A percentile compares a stretch with the other conserved stretches of the same genome.
Evolutionary conservation across 441 rosid species (phyloP).

Genomic region (Lepidium campestre): DNA sequence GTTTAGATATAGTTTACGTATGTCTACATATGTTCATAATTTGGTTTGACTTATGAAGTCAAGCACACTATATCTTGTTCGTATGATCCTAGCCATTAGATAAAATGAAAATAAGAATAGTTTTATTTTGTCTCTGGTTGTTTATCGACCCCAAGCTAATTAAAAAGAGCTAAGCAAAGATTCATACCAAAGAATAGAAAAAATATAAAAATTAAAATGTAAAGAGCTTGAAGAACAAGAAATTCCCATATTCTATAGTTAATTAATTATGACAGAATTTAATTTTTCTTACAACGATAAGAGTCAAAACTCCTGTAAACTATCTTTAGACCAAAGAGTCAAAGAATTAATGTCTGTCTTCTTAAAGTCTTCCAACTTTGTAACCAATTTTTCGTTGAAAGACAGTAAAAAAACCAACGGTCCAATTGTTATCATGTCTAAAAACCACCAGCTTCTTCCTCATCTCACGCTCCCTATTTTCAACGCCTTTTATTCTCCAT

Average conservation of each 20-base stretch:
- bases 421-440: conserved; percentile 16
- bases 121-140: neutral
- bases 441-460: conserved; percentile 22
- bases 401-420: conserved; percentile 23
- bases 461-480: conserved; percentile 15
- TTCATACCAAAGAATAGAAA: neutral
- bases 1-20: conserved; percentile 10
- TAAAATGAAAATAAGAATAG: neutral
- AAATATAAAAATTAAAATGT: neutral
- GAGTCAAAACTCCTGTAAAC: neutral
- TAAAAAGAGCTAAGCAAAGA: no score
- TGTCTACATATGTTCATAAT: neutral
- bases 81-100: neutral
- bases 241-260: neutral
- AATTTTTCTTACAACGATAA: neutral
- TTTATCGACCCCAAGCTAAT: neutral
- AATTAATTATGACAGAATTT: conserved; percentile 4
- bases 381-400: conserved; percentile 15
- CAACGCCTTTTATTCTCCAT: conserved; percentile 21
- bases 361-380: neutral
- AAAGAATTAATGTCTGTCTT: conserved; percentile 7
- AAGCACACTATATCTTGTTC: neutral
- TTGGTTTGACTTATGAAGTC: conserved; percentile 17
- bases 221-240: no score
- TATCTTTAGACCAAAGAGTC: conserved; percentile 2